A percentile compares a stretch with the other conserved stretches of the same genome.
Evolutionary conservation across 176 grass and related monocot genomes (phyloP).

Genomic region (Tillandsia leiboldiana): DNA sequence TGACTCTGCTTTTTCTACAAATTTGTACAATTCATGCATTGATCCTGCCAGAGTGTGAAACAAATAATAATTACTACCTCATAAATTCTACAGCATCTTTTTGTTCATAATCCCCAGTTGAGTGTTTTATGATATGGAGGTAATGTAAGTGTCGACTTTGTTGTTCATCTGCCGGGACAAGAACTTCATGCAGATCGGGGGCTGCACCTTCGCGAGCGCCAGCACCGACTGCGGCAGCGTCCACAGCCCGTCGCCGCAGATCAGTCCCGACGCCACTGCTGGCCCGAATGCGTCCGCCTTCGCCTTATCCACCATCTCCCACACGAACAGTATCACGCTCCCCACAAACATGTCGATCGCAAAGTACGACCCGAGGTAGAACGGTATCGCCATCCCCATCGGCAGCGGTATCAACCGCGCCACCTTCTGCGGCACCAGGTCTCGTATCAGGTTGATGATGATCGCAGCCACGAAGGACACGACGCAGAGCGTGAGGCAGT

Average conservation of each 20-base stretch:
- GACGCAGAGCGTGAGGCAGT: slow-evolving; percentile 83
- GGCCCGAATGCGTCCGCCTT: slow-evolving; percentile 64
- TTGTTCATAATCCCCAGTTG: background rate
- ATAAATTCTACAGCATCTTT: too few species aligned
- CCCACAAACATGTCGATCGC: slow-evolving; percentile 90
- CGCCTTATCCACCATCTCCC: slow-evolving; percentile 54
- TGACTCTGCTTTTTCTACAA: too few species aligned
- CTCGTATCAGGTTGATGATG: slow-evolving; percentile 52
- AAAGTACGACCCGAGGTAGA: slow-evolving; percentile 85
- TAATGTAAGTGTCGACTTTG: slow-evolving; percentile 24
- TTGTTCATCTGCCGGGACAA: slow-evolving; percentile 31
- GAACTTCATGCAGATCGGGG: slow-evolving; percentile 96
- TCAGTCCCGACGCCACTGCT: slow-evolving; percentile 81
- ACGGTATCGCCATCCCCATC: slow-evolving; percentile 95
- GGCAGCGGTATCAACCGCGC: slow-evolving; percentile 63
- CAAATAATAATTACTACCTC: too few species aligned
- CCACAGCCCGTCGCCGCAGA: slow-evolving; percentile 93
- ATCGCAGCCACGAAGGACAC: slow-evolving; percentile 55
- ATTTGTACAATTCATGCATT: too few species aligned
- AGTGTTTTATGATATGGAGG: slow-evolving; percentile 9
- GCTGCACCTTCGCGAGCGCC: slow-evolving; percentile 61
- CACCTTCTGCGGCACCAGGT: slow-evolving; percentile 36
- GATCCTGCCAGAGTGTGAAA: too few species aligned
- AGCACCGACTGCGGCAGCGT: slow-evolving; percentile 76
- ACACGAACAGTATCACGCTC: slow-evolving; percentile 54